Evolutionary conservation across 176 grass and related monocot genomes (phyloP).

Genomic region (barley (Hordeum vulgare)): DNA sequence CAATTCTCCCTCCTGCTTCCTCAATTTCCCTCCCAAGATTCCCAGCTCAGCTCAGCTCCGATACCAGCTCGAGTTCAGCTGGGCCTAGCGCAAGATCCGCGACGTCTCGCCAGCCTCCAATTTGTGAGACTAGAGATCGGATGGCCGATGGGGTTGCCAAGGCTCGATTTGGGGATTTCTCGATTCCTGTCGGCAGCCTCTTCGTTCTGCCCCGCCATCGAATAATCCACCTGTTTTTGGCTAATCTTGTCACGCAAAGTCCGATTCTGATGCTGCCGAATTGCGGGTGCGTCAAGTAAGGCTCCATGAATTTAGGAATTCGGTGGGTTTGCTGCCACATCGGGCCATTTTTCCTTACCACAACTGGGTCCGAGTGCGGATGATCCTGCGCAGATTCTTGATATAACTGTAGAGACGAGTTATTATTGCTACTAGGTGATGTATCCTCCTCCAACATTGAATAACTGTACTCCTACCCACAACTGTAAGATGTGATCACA

Average conservation of each 20-base stretch:
- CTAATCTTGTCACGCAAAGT: neutral
- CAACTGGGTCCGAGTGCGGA: neutral
- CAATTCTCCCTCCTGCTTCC: neutral
- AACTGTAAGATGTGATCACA: neutral
- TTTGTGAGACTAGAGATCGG: neutral
- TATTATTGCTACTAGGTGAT: neutral
- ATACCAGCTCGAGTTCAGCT: neutral
- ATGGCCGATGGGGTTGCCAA: neutral
- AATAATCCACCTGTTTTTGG: neutral
- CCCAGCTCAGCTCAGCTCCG: neutral
- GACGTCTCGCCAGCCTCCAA: neutral
- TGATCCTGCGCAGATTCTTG: neutral
- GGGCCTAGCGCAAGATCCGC: constrained; percentile 1
- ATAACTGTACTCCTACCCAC: constrained; percentile 9
- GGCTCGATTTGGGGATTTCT: neutral
- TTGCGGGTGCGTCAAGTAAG: neutral
- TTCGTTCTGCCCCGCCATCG: neutral
- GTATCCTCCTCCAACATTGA: neutral
- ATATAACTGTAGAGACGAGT: neutral
- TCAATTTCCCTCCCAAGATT: neutral
- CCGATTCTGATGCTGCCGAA: neutral
- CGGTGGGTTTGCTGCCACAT: neutral
- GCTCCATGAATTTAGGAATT: neutral
- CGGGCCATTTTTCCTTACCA: neutral
- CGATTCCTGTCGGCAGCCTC: neutral